A percentile compares a stretch with the other conserved stretches of the same genome.
Evolutionary conservation across 2,329 filamentous ascomycete species (phyloP).

Genomic region (Aspergillus sp.): DNA sequence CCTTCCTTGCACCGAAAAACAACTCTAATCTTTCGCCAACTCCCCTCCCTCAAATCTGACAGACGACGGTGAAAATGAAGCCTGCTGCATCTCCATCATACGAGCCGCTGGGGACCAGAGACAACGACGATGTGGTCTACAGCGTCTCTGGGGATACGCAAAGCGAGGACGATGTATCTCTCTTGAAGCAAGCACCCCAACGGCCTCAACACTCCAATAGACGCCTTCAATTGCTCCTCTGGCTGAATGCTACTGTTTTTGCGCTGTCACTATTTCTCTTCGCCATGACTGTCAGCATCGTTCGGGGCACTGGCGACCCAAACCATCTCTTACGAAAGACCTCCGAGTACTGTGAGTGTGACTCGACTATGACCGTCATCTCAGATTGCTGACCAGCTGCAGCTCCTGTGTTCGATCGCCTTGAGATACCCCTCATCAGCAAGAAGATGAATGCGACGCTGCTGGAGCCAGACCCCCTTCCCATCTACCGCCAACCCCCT

Average conservation of each 20-base stretch:
- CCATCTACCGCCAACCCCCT: slow-evolving; percentile 9
- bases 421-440: neutral
- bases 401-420: neutral
- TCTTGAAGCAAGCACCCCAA: neutral
- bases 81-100: neutral
- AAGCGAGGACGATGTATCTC: neutral
- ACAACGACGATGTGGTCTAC: neutral
- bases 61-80: neutral
- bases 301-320: neutral
- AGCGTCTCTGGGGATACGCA: neutral
- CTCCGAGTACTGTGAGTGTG: slow-evolving; percentile 1
- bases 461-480: neutral
- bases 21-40: neutral
- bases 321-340: slow-evolving; percentile 1
- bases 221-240: neutral
- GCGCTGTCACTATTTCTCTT: neutral
- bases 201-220: neutral
- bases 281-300: neutral
- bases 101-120: neutral
- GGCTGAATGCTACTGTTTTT: neutral
- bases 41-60: neutral
- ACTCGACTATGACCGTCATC: neutral
- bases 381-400: neutral
- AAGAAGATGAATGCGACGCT: slow-evolving; percentile 1
- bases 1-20: neutral